A percentile compares a stretch with the other conserved stretches of the same genome.
Conservation (phyloP, 108 stramenopile species). For the Nitzschia sp. region DNA sequence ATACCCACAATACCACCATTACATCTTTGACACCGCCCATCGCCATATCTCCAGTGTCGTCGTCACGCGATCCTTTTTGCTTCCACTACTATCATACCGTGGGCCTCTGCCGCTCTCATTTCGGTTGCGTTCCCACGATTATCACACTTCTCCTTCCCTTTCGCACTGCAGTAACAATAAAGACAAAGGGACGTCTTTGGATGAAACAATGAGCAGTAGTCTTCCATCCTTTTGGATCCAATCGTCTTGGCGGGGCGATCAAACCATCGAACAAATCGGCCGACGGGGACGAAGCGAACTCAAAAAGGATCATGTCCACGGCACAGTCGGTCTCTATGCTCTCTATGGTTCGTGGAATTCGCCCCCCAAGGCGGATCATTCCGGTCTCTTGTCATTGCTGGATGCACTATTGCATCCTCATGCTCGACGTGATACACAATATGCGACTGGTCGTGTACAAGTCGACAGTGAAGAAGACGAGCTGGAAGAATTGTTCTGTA, state of each 20-base stretch:
- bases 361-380: background rate
- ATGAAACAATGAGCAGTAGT: background rate
- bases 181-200: too few relatives aligned
- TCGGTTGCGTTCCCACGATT: too few relatives aligned
- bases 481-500: slow-evolving; percentile 2
- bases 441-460: slow-evolving; percentile 23
- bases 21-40: too few relatives aligned
- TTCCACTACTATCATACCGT: too few relatives aligned
- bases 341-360: slow-evolving; percentile 36
- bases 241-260: slow-evolving; percentile 8
- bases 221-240: slow-evolving; percentile 11
- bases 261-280: background rate
- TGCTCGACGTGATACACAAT: slow-evolving; percentile 5
- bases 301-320: background rate
- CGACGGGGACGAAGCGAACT: background rate
- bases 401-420: background rate
- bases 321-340: slow-evolving; percentile 11
- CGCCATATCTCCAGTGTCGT: too few relatives aligned
- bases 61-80: too few relatives aligned
- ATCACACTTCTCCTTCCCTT: too few relatives aligned
- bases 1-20: too few relatives aligned
- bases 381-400: background rate
- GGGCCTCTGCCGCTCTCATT: too few relatives aligned
- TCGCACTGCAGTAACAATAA: too few relatives aligned
- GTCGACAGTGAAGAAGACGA: slow-evolving; percentile 23